A percentile compares a stretch with the other conserved stretches of the same genome.
phyloP scores from a whole-genome alignment of 1,139 yeast species.

The Geotrichum carabidarum region DNA sequence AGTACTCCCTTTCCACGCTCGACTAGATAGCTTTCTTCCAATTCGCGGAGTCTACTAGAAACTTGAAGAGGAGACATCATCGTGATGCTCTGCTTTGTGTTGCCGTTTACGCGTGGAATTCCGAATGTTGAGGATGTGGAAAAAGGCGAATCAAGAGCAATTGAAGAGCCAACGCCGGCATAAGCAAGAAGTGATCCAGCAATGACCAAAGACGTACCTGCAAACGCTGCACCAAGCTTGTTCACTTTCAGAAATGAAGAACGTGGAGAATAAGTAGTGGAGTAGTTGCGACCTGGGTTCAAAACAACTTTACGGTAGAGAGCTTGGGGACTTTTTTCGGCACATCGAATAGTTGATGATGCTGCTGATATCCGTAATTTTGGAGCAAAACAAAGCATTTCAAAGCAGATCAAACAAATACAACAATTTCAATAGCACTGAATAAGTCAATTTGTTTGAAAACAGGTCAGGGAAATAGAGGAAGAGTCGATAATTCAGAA shows the following conservation, averaged over 20 bases:
- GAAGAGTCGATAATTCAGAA: too few species aligned
- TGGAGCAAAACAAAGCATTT: too few species aligned
- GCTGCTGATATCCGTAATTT: too few species aligned
- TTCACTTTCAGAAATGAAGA: neutral
- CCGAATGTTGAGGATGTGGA: slow-evolving; percentile 19
- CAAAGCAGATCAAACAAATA: too few species aligned
- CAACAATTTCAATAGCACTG: too few species aligned
- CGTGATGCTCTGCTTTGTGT: slow-evolving; percentile 18
- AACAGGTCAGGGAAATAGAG: too few species aligned
- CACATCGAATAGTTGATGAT: too few species aligned
- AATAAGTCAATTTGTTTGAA: too few species aligned
- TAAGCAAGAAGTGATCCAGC: slow-evolving; percentile 17
- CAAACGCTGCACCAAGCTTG: slow-evolving; percentile 15
- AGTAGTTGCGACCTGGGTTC: too few species aligned
- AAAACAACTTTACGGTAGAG: too few species aligned
- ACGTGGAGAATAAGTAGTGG: too few species aligned
- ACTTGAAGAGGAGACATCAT: slow-evolving; percentile 71
- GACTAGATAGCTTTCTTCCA: slow-evolving; percentile 75
- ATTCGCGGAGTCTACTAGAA: slow-evolving; percentile 58
- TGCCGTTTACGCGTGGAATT: slow-evolving; percentile 17
- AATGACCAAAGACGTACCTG: slow-evolving; percentile 12
- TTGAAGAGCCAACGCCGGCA: neutral
- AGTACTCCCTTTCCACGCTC: slow-evolving; percentile 88
- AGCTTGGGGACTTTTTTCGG: too few species aligned
- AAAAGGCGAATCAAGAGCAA: slow-evolving; percentile 16